These are phyloP conservation scores for Erysimum cheiranthoides DNA, from an alignment of 345 rosid species.

Conservation along the genomic window DNA sequence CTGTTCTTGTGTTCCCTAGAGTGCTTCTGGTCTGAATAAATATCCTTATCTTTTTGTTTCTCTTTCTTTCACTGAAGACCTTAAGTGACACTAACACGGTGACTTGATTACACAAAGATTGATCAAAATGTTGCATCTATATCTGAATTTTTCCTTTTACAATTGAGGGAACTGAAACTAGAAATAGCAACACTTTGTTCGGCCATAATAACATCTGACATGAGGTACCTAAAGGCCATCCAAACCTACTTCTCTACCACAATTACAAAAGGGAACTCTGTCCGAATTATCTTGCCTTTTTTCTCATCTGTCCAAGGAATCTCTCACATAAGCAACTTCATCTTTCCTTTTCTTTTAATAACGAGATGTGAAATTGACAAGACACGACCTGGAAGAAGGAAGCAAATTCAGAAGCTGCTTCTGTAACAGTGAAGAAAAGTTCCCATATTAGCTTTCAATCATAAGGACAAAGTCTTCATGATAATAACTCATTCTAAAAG, in stretches of 20 bases:
- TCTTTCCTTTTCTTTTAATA: neutral
- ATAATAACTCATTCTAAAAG: neutral
- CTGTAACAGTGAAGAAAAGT: constrained; percentile 8
- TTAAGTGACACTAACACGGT: neutral
- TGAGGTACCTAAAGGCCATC: constrained; percentile 16
- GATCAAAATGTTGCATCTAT: constrained; percentile 37
- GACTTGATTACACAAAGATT: constrained; percentile 31
- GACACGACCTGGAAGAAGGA: neutral
- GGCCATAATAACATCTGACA: constrained; percentile 24
- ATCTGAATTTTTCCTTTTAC: constrained; percentile 27
- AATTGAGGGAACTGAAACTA: constrained; percentile 34
- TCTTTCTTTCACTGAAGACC: neutral
- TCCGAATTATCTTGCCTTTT: neutral
- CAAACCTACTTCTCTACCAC: constrained; percentile 3
- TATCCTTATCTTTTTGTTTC: neutral
- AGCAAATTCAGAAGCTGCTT: constrained; percentile 23
- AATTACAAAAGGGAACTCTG: neutral
- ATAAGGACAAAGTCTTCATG: neutral
- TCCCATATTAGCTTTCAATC: constrained; percentile 7
- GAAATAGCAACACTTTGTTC: constrained; percentile 31
- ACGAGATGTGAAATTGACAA: neutral
- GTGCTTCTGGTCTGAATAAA: neutral
- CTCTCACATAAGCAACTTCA: constrained; percentile 25
- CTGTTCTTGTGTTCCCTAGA: constrained; percentile 24
- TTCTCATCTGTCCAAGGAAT: constrained; percentile 30